These are phyloP conservation scores for Apiotrichum gamsii DNA, from an alignment of 1,284 basidiomycete genomes.

Conservation along the genomic window DNA sequence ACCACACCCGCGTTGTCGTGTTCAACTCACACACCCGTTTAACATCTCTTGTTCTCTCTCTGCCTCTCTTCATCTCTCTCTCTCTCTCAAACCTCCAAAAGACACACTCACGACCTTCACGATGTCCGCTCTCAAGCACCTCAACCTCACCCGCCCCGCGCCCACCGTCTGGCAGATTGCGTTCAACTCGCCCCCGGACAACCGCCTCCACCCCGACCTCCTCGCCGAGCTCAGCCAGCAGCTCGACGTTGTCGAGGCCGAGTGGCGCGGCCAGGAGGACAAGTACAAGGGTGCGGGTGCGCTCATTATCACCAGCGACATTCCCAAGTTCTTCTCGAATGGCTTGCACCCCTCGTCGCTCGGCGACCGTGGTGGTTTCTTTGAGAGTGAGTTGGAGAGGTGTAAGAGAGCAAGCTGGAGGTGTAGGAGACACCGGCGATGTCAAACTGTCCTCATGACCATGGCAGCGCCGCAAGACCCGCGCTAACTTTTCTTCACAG, in stretches of 20 bases:
- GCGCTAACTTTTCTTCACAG: no score
- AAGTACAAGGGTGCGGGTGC: slow-evolving; percentile 52
- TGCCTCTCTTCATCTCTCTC: background rate
- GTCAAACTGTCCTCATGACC: no score
- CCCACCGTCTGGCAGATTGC: slow-evolving; percentile 34
- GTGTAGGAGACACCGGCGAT: background rate
- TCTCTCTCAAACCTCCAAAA: background rate
- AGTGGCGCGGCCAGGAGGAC: slow-evolving; percentile 62
- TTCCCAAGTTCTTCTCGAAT: slow-evolving; percentile 85
- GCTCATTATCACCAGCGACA: slow-evolving; percentile 64
- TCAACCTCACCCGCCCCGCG: slow-evolving; percentile 27
- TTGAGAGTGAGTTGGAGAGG: slow-evolving; percentile 60
- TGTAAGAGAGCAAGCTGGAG: no score
- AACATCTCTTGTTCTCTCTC: background rate
- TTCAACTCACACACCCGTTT: no score
- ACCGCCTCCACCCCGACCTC: slow-evolving; percentile 39
- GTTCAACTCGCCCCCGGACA: slow-evolving; percentile 41
- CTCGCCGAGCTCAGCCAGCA: slow-evolving; percentile 48
- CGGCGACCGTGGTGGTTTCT: slow-evolving; percentile 62
- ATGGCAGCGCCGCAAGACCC: no score
- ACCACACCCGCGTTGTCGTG: no score
- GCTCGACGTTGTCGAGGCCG: slow-evolving; percentile 65
- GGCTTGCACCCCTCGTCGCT: slow-evolving; percentile 68
- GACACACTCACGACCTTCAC: background rate
- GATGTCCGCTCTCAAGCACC: slow-evolving; percentile 6